Base-by-base conservation (phyloP, 352 stramenopile species). In the Pythium apleroticum region DNA sequence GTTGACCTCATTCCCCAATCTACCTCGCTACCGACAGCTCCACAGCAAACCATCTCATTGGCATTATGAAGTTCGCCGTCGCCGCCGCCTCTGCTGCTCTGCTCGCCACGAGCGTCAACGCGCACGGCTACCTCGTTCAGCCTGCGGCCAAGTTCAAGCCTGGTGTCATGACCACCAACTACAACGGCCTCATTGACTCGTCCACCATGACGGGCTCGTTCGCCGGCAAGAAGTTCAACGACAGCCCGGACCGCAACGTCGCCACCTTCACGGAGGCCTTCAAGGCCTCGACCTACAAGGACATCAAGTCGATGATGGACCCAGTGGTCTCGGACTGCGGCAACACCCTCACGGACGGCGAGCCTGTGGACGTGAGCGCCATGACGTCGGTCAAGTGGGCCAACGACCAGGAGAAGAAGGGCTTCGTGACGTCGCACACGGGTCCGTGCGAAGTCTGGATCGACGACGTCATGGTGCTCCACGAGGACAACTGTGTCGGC, bases 401-500 rank as follows among this genome's bases (percentile, higher is more conserved):
- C 39, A 88, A 88, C 60, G 68, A 81, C 52, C 50, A 88, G 57
- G 72, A 78, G 52, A 39, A 71, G 19, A 74, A 72, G 45, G 76
- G 78, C 12, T 88, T 88, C 56, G 71, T 88, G 22, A 71, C 69
- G 33, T 82, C 72, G 49, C 78, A 88, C 66, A 71, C 74, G 25
- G 80, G 80, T 20, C 77, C 80, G 41, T 89, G 80, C 41, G 77
- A 89, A 59, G 66, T 78, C 45, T 89, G 76, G 76, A 81, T 89
- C 46, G 70, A 80, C 57, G 63, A 87, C 59, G 73, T 61, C 4
- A 73, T 65, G 65, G 68, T 84, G 27, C 59, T 75, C 37, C 72
- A 81, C 30, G 72, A 84, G 22, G 66, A 84, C 50, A 75, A 89
- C 63, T 89, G 80, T 48, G 64, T 69, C 35, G 63, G 52, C 25